phyloP scores from a whole-genome alignment of 257 asterid genomes.

The Rehmannia glutinosa region DNA sequence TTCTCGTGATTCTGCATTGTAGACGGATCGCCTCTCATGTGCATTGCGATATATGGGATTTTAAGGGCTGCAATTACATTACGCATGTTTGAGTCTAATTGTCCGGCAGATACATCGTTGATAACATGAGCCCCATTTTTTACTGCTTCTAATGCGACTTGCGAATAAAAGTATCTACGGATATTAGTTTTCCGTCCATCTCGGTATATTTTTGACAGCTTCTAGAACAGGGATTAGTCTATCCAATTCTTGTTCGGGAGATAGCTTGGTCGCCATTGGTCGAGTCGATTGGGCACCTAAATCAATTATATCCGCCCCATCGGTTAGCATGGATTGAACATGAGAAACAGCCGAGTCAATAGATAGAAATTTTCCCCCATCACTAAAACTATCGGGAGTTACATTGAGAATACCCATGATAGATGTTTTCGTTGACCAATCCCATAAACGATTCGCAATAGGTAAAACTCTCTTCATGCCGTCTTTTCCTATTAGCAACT shows the following conservation, averaged over 20 bases:
- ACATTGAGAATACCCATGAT: slow-evolving; percentile 84
- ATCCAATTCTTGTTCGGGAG: slow-evolving; percentile 74
- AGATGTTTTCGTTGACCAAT: slow-evolving; percentile 68
- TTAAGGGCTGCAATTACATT: slow-evolving; percentile 49
- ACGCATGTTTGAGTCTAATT: slow-evolving; percentile 53
- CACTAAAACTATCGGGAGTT: slow-evolving; percentile 94
- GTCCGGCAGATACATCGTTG: slow-evolving; percentile 82
- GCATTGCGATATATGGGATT: slow-evolving; percentile 75
- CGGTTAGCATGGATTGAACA: slow-evolving; percentile 50
- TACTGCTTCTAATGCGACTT: slow-evolving; percentile 78
- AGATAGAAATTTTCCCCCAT: slow-evolving; percentile 72
- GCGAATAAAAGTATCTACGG: slow-evolving; percentile 75
- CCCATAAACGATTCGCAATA: slow-evolving; percentile 49
- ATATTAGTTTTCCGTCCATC: slow-evolving; percentile 72
- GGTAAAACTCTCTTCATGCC: slow-evolving; percentile 89
- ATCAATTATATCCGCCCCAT: slow-evolving; percentile 85
- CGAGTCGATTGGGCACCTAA: slow-evolving; percentile 97
- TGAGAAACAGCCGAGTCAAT: slow-evolving; percentile 59
- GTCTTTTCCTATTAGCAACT: slow-evolving; percentile 57
- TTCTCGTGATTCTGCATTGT: slow-evolving; percentile 79
- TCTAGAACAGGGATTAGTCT: slow-evolving; percentile 77
- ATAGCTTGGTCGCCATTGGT: slow-evolving; percentile 69
- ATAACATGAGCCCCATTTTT: slow-evolving; percentile 65
- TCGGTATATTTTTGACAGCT: slow-evolving; percentile 69
- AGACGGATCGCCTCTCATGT: slow-evolving; percentile 88